A percentile compares a stretch with the other conserved stretches of the same genome.
Evolutionary conservation across 805 yeast species (phyloP).

Genomic region (Metschnikowia reukaufii): DNA sequence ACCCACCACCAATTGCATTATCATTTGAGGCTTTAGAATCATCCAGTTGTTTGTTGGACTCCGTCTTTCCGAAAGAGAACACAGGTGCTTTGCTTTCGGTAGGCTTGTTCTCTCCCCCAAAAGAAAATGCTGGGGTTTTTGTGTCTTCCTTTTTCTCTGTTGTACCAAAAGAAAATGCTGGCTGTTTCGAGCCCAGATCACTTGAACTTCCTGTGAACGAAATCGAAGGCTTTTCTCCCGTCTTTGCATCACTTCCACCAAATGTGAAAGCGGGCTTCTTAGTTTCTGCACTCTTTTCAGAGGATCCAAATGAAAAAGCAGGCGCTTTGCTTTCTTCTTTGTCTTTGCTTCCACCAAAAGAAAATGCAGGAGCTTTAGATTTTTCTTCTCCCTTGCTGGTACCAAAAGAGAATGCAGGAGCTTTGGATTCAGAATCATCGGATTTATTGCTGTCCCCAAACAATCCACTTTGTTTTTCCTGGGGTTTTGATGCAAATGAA

Average conservation of each 20-base stretch:
- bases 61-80: neutral
- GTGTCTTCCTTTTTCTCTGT: neutral
- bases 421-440: neutral
- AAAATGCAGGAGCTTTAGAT: constrained; percentile 10
- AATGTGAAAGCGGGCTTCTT: constrained; percentile 1
- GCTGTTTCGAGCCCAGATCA: neutral
- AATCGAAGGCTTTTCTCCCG: constrained; percentile 3
- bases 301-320: constrained; percentile 6
- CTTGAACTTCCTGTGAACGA: neutral
- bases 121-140: neutral
- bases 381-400: neutral
- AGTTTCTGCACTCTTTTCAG: too few relatives aligned
- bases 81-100: neutral
- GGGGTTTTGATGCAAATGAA: neutral
- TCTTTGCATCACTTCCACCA: neutral
- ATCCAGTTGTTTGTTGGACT: neutral
- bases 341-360: constrained; percentile 18
- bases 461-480: neutral
- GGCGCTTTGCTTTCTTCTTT: neutral
- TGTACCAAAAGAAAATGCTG: neutral
- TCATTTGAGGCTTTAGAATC: neutral
- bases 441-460: neutral
- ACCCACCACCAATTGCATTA: neutral
- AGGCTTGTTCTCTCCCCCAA: neutral
- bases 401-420: neutral